Evolutionary conservation across 2,329 filamentous ascomycete genomes (phyloP).

Genomic region (Phaeoacremonium minimum): DNA sequence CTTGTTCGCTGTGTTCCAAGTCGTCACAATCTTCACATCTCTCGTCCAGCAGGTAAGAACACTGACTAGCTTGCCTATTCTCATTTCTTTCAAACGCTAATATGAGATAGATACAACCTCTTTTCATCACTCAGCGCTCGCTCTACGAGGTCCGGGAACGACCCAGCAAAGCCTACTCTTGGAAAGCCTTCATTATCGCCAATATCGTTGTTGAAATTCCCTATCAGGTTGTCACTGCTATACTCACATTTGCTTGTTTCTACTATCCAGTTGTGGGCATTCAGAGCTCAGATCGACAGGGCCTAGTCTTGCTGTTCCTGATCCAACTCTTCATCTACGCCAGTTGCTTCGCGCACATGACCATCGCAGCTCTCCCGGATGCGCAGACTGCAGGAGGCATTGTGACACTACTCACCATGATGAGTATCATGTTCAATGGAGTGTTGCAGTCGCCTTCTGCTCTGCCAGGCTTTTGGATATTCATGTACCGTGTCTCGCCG

Average conservation of each 20-base stretch:
- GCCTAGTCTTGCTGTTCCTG: slow-evolving; percentile 60
- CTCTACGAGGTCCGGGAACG: slow-evolving; percentile 76
- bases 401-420: slow-evolving; percentile 54
- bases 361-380: slow-evolving; percentile 65
- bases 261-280: slow-evolving; percentile 61
- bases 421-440: slow-evolving; percentile 59
- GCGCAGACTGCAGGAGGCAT: slow-evolving; percentile 64
- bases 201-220: slow-evolving; percentile 71
- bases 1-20: slow-evolving; percentile 72
- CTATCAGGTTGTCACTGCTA: slow-evolving; percentile 61
- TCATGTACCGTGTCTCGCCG: slow-evolving; percentile 67
- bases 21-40: slow-evolving; percentile 69
- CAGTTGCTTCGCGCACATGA: slow-evolving; percentile 69
- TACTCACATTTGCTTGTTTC: slow-evolving; percentile 61
- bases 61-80: too few relatives aligned
- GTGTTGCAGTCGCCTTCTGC: slow-evolving; percentile 55
- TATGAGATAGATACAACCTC: slow-evolving; percentile 68
- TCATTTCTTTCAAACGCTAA: too few relatives aligned
- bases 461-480: slow-evolving; percentile 71
- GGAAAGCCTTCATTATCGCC: slow-evolving; percentile 67
- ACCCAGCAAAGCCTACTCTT: slow-evolving; percentile 70
- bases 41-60: slow-evolving; percentile 56
- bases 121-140: slow-evolving; percentile 68
- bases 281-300: slow-evolving; percentile 51
- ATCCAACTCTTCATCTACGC: slow-evolving; percentile 68